Conservation (phyloP, 192 early-diverging fungal species). For the Physocladia obscura region DNA sequence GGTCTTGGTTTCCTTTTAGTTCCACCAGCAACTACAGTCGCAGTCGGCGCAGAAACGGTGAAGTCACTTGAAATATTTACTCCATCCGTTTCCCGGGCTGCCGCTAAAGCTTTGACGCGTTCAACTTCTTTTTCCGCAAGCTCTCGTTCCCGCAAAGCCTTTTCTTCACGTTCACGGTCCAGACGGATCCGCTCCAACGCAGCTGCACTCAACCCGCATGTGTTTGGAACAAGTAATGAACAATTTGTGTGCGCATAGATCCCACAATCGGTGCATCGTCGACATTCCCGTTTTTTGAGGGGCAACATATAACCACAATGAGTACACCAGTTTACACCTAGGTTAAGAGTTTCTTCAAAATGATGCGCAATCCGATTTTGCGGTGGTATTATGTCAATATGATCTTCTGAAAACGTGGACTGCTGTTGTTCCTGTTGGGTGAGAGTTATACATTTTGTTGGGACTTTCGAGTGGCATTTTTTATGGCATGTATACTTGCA, state of each 20-base stretch:
- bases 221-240: conserved; percentile 80
- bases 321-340: conserved; percentile 91
- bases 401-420: neutral
- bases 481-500: conserved; percentile 94
- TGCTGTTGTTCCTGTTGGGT: conserved; percentile 59
- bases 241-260: conserved; percentile 82
- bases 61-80: neutral
- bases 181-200: conserved; percentile 81
- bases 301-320: conserved; percentile 97
- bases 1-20: conserved; percentile 40
- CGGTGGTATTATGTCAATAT: neutral
- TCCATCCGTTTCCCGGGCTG: neutral
- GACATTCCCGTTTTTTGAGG: conserved; percentile 68
- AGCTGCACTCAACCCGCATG: conserved; percentile 86
- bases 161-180: conserved; percentile 70
- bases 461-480: conserved; percentile 79
- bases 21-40: neutral
- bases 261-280: conserved; percentile 71
- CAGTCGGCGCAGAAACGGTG: neutral
- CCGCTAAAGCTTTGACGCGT: conserved; percentile 40
- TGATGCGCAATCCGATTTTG: conserved; percentile 84
- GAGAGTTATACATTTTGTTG: conserved; percentile 85
- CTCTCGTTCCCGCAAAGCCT: conserved; percentile 46
- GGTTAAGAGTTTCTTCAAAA: conserved; percentile 72
- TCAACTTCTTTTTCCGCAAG: conserved; percentile 18